Percentiles rank a stretch among this genome's conserved stretches.
Evolutionary conservation across 495 filamentous ascomycete species (phyloP).

Genomic region (Aspergillus cavernicola): DNA sequence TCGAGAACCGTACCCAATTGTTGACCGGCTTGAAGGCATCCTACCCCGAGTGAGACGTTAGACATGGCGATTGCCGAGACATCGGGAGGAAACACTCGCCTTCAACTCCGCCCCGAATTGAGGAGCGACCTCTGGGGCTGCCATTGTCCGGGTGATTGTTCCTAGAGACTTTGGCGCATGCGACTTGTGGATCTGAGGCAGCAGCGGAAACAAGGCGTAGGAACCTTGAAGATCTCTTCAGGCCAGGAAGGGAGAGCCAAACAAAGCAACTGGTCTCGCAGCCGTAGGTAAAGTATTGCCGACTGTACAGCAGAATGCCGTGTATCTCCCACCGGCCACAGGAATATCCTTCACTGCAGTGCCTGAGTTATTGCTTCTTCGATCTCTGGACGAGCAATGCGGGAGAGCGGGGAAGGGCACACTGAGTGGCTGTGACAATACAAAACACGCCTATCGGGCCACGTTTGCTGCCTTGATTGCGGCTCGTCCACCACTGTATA

Average conservation of each 20-base stretch:
- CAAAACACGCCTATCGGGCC: constrained; percentile 24
- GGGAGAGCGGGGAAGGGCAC: constrained; percentile 32
- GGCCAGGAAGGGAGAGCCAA: neutral
- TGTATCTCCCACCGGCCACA: neutral
- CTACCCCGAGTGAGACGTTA: constrained; percentile 37
- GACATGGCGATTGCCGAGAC: too few species aligned
- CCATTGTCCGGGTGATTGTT: constrained; percentile 49
- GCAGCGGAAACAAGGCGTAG: constrained; percentile 3
- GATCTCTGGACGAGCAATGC: constrained; percentile 16
- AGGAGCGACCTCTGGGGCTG: constrained; percentile 67
- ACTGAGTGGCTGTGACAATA: constrained; percentile 29
- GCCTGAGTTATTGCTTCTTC: constrained; percentile 12
- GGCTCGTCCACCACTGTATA: constrained; percentile 3
- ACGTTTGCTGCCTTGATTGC: constrained; percentile 14
- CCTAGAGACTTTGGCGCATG: constrained; percentile 15
- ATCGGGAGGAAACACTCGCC: constrained; percentile 45
- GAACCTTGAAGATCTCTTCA: neutral
- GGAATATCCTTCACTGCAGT: neutral
- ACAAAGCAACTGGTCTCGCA: neutral
- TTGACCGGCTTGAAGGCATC: constrained; percentile 95
- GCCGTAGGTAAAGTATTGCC: neutral
- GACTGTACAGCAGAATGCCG: neutral
- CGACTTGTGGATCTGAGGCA: constrained; percentile 3
- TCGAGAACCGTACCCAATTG: constrained; percentile 61
- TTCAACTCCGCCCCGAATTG: constrained; percentile 89